A percentile compares a stretch with the other conserved stretches of the same genome.
These are phyloP conservation scores for Sporothrix inflata DNA, from an alignment of 2,329 filamentous ascomycete genomes.

Conservation along the genomic window DNA sequence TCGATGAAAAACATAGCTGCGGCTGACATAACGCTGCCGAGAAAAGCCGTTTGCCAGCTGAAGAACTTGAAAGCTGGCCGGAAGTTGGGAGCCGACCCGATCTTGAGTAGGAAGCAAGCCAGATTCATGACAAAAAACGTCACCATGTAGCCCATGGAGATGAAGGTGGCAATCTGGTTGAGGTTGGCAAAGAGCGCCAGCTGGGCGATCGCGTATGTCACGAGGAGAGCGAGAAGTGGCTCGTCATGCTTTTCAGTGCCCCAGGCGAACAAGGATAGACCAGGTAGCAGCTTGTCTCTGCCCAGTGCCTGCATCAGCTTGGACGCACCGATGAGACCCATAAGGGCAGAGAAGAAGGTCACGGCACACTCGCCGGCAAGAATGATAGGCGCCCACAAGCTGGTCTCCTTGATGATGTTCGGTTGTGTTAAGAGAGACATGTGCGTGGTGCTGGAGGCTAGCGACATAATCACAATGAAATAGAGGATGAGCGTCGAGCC, in stretches of 20 bases:
- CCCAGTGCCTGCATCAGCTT: constrained; percentile 84
- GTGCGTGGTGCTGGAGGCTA: constrained; percentile 76
- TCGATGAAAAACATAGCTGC: constrained; percentile 90
- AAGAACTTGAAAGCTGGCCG: constrained; percentile 88
- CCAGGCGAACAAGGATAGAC: constrained; percentile 72
- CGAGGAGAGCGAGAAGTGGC: constrained; percentile 73
- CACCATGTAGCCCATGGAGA: constrained; percentile 87
- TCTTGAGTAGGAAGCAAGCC: constrained; percentile 83
- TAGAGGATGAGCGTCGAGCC: constrained; percentile 77
- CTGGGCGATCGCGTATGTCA: constrained; percentile 77
- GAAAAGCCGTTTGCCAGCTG: constrained; percentile 78
- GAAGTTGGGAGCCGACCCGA: constrained; percentile 87
- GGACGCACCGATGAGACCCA: constrained; percentile 83
- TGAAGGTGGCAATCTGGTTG: constrained; percentile 85
- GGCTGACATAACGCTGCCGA: constrained; percentile 75
- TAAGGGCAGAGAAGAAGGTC: constrained; percentile 81
- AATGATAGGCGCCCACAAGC: constrained; percentile 72
- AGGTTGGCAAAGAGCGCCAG: constrained; percentile 80
- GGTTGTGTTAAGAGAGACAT: constrained; percentile 73
- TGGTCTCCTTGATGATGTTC: constrained; percentile 82
- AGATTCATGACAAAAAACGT: constrained; percentile 89
- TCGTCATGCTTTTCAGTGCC: constrained; percentile 74
- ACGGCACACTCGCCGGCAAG: constrained; percentile 82
- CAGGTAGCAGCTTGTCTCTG: constrained; percentile 76
- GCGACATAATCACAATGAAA: constrained; percentile 73